Conservation (phyloP, 192 early-diverging fungal genomes). For the Podila verticillata region DNA sequence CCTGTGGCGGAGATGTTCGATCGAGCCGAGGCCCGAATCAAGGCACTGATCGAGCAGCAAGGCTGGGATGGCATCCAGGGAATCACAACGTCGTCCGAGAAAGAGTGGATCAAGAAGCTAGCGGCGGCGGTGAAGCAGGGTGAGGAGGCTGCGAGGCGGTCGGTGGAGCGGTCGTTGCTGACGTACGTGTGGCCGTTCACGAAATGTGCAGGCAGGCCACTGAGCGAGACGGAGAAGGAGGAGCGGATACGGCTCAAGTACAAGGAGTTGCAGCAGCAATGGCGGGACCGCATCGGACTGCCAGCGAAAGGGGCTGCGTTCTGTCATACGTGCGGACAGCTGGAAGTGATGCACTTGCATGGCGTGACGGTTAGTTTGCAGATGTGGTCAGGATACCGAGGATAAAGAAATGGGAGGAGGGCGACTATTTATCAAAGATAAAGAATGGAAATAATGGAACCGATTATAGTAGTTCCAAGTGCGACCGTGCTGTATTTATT, state of each 20-base stretch:
- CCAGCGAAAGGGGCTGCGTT: constrained; percentile 21
- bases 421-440: too few relatives aligned
- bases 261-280: constrained; percentile 22
- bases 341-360: constrained; percentile 50
- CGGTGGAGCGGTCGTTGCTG: background rate
- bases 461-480: too few relatives aligned
- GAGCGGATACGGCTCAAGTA: constrained; percentile 21
- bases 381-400: constrained; percentile 41
- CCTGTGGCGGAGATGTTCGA: constrained; percentile 21
- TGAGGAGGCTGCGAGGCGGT: constrained; percentile 14
- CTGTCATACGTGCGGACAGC: constrained; percentile 32
- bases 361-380: constrained; percentile 18
- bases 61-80: constrained; percentile 39
- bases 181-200: constrained; percentile 7
- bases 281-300: constrained; percentile 30
- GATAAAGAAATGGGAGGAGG: background rate
- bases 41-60: constrained; percentile 3
- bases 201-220: background rate
- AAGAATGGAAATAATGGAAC: too few relatives aligned
- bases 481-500: too few relatives aligned
- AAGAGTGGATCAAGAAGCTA: constrained; percentile 27
- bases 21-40: constrained; percentile 12
- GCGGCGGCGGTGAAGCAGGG: constrained; percentile 31
- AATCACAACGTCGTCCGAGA: constrained; percentile 17
- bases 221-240: constrained; percentile 12